A percentile compares a stretch with the other conserved stretches of the same genome.
Evolutionary conservation across 2,329 filamentous ascomycete species (phyloP).

Genomic region (Xylaria polymorpha): DNA sequence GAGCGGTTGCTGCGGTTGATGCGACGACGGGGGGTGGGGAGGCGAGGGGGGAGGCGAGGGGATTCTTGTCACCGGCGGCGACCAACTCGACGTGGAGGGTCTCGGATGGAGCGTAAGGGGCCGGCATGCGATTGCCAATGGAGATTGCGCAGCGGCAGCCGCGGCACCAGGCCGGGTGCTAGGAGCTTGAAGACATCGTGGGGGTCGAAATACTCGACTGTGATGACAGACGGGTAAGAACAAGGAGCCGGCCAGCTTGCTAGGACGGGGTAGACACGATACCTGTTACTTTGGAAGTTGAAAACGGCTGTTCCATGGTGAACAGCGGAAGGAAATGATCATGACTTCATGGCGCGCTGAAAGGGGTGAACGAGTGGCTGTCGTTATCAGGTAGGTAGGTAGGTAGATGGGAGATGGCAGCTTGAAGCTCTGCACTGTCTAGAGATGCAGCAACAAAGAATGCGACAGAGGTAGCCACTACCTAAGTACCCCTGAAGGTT

Average conservation of each 20-base stretch:
- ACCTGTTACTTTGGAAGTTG: conserved; percentile 84
- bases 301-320: conserved; percentile 74
- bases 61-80: conserved; percentile 62
- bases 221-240: conserved; percentile 31
- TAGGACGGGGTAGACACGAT: conserved; percentile 42
- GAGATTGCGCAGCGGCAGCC: conserved; percentile 87
- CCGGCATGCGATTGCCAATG: conserved; percentile 97
- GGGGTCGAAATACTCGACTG: conserved; percentile 97
- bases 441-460: neutral
- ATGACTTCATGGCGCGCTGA: conserved; percentile 49
- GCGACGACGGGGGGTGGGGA: conserved; percentile 50
- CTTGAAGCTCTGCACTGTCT: neutral
- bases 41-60: conserved; percentile 51
- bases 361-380: neutral
- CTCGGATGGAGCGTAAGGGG: conserved; percentile 89
- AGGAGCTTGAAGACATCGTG: conserved; percentile 87
- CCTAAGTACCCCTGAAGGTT: no score
- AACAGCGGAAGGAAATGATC: conserved; percentile 48
- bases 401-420: neutral
- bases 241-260: conserved; percentile 15
- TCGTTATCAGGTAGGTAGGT: neutral
- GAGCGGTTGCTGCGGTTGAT: conserved; percentile 42
- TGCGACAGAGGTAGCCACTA: neutral
- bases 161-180: conserved; percentile 78
- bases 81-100: conserved; percentile 90